These are phyloP conservation scores for Phoma sp. DNA, from an alignment of 2,329 filamentous ascomycete species.

Conservation along the genomic window DNA sequence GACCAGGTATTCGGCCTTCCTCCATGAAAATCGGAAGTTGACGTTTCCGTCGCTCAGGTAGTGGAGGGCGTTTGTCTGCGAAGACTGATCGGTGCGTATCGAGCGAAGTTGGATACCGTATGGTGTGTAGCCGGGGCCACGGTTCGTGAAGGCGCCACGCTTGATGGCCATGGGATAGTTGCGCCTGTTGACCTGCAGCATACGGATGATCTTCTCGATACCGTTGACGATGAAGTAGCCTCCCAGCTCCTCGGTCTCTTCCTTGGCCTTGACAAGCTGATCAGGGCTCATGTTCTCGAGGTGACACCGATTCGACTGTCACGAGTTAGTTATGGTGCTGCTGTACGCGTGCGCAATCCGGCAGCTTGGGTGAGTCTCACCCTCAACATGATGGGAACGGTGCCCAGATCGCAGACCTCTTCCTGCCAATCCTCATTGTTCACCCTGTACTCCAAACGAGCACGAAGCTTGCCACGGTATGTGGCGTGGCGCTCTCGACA, in stretches of 20 bases:
- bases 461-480: constrained; percentile 85
- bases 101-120: constrained; percentile 91
- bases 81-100: constrained; percentile 95
- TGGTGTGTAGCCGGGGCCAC: constrained; percentile 85
- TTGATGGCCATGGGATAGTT: constrained; percentile 97
- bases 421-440: constrained; percentile 87
- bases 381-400: constrained; percentile 92
- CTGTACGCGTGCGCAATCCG: constrained; percentile 22
- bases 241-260: constrained; percentile 94
- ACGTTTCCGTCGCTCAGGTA: constrained; percentile 96
- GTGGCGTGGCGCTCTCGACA: constrained; percentile 92
- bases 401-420: constrained; percentile 82
- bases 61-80: constrained; percentile 95
- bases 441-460: constrained; percentile 81
- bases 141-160: constrained; percentile 85
- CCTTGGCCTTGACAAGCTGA: constrained; percentile 82
- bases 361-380: constrained; percentile 55
- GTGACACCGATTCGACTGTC: constrained; percentile 85
- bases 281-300: constrained; percentile 84
- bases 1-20: constrained; percentile 95
- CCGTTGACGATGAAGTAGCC: constrained; percentile 98
- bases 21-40: constrained; percentile 96
- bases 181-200: constrained; percentile 86
- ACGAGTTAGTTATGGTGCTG: constrained; percentile 33
- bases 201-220: constrained; percentile 93